phyloP scores from a whole-genome alignment of 2,329 filamentous ascomycete species.

The Dothideomycetes sp. region DNA sequence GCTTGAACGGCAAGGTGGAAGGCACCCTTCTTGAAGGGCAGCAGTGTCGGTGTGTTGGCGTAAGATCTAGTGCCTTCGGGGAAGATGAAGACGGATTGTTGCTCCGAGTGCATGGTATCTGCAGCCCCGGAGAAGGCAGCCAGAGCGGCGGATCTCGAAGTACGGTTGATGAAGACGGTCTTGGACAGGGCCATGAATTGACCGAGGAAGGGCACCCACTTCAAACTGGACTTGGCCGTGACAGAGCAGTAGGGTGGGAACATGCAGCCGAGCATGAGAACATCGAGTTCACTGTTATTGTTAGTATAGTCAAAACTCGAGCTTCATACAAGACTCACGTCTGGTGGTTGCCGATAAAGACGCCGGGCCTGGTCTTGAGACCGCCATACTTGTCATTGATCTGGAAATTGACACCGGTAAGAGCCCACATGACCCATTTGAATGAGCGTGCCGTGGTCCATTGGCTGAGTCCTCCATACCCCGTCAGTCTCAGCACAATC shows the following conservation, averaged over 20 bases:
- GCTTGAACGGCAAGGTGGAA: constrained; percentile 95
- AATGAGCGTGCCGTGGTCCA: constrained; percentile 75
- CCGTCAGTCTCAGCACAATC: constrained; percentile 59
- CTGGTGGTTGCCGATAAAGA: constrained; percentile 94
- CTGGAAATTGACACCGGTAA: constrained; percentile 69
- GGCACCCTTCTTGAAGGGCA: constrained; percentile 98
- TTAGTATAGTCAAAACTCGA: no score
- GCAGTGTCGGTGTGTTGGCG: constrained; percentile 64
- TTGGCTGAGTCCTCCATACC: constrained; percentile 69
- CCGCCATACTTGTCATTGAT: constrained; percentile 55
- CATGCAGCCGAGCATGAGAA: constrained; percentile 78
- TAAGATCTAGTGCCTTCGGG: constrained; percentile 92
- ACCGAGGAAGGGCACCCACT: constrained; percentile 72
- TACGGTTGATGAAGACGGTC: constrained; percentile 90
- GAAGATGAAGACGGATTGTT: constrained; percentile 71
- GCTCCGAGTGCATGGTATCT: constrained; percentile 60
- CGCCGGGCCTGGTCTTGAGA: constrained; percentile 64
- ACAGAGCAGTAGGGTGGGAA: constrained; percentile 90
- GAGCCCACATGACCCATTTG: constrained; percentile 64
- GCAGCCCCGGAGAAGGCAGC: constrained; percentile 79
- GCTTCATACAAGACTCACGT: constrained; percentile 41
- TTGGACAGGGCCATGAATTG: constrained; percentile 86
- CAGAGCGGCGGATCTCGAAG: constrained; percentile 71
- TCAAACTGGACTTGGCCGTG: constrained; percentile 80
- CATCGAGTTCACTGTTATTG: constrained; percentile 62